These are phyloP conservation scores for Colletotrichum gloeosporioides DNA, from an alignment of 2,329 filamentous ascomycete species.

Conservation along the genomic window DNA sequence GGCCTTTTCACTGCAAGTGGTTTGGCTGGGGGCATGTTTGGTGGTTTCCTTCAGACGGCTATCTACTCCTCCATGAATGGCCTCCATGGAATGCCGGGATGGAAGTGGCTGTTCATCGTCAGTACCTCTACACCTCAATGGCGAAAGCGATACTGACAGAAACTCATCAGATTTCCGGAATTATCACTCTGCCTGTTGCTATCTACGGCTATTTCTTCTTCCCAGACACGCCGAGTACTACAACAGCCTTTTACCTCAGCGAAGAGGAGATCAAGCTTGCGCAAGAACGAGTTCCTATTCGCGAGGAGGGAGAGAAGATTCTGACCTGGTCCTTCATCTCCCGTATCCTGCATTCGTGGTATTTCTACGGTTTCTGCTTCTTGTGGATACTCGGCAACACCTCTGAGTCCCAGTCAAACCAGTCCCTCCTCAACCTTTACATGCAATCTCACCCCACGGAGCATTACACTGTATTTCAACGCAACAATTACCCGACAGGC, in stretches of 20 bases:
- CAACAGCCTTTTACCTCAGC: neutral
- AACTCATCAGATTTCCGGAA: neutral
- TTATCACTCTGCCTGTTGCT: neutral
- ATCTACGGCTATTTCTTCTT: neutral
- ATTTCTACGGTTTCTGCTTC: constrained; percentile 4
- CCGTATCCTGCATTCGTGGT: neutral
- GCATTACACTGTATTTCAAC: neutral
- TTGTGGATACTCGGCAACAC: neutral
- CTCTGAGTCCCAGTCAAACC: neutral
- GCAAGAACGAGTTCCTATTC: neutral
- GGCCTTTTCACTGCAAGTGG: constrained; percentile 68
- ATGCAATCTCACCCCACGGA: neutral
- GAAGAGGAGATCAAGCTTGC: constrained; percentile 1
- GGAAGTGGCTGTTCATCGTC: neutral
- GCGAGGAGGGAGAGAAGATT: neutral
- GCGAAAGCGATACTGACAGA: neutral
- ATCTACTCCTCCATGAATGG: constrained; percentile 24
- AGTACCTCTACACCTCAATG: neutral
- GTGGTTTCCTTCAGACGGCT: constrained; percentile 59
- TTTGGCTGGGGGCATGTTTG: constrained; percentile 64
- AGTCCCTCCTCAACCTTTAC: neutral
- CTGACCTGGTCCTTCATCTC: neutral
- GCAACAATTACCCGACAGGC: neutral
- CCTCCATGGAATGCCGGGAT: neutral
- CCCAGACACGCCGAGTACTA: neutral